A percentile compares a stretch with the other conserved stretches of the same genome.
phyloP scores from a whole-genome alignment of 306 rosid species.

The Datisca glomerata region DNA sequence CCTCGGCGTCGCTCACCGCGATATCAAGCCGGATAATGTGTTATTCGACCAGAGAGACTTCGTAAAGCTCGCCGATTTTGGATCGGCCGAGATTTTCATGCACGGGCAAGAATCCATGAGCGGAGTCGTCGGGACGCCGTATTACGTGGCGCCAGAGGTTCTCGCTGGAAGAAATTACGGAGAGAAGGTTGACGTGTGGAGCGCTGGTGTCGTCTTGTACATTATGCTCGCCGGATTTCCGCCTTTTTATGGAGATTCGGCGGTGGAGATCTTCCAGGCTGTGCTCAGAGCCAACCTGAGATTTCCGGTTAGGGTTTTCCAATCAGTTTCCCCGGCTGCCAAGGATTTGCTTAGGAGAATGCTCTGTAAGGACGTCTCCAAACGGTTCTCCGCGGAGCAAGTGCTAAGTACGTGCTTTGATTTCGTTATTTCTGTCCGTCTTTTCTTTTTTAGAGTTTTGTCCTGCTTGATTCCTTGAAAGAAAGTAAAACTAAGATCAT shows the following conservation, averaged over 20 bases:
- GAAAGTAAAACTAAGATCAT: too few species aligned
- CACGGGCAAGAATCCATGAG: conserved; percentile 31
- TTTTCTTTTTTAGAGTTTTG: neutral
- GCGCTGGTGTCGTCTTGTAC: conserved; percentile 70
- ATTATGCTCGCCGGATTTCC: conserved; percentile 44
- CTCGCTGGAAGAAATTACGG: conserved; percentile 36
- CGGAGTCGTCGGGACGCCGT: conserved; percentile 59
- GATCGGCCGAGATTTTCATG: conserved; percentile 47
- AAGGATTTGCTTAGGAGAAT: conserved; percentile 55
- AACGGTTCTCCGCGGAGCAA: conserved; percentile 56
- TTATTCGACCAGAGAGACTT: conserved; percentile 26
- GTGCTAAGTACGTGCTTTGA: conserved; percentile 33
- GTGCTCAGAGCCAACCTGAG: conserved; percentile 46
- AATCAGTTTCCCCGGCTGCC: conserved; percentile 31
- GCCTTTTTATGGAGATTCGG: conserved; percentile 53
- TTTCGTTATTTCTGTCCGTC: neutral
- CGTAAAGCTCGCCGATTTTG: conserved; percentile 40
- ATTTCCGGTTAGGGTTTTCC: conserved; percentile 38
- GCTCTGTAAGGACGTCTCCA: conserved; percentile 49
- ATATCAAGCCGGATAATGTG: conserved; percentile 59
- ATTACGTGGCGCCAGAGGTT: conserved; percentile 70
- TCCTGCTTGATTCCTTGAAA: neutral
- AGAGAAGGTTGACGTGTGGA: conserved; percentile 74
- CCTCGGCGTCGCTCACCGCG: conserved; percentile 57
- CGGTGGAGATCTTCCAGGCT: conserved; percentile 47